Base-by-base conservation (phyloP, 23 red algal genomes). In the Chondrus crispus region DNA sequence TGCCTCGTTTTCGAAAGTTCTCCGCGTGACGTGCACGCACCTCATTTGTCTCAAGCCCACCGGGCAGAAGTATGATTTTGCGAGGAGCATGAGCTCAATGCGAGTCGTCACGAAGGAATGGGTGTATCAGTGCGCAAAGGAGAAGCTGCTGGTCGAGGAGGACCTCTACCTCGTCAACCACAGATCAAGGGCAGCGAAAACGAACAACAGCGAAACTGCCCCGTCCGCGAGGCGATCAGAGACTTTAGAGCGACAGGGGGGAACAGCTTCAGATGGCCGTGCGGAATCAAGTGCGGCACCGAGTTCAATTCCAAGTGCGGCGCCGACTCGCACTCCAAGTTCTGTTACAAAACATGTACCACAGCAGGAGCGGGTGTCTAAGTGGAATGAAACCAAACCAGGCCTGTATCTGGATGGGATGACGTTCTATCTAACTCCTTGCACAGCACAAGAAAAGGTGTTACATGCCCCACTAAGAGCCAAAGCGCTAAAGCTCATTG, bases 51-150 rank as follows among this genome's bases (percentile, higher is more conserved):
- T 28, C 38, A 24, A 63, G 46, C 52, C 90, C 5, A 54, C 54
- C 3, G 90, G 90, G 40, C 18, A 80, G 35, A 93, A 93, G 51
- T 93, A 82, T 64, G 62, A 93, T 16, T 93, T 85, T 62, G 90
- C 90, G 9, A 48, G 32, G 47, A 51, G 53, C 26, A 43, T 54
- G 45, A 28, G 62, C 22, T 28, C 54, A 16, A 88, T 88, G 38
- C 53, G 43, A 39, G 39, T 72, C 30, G 84, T 88, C 38, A 36
- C 33, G 5, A 38, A 33, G 32, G 48, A 58, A 53, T 88, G 84
- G 84, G 26, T 88, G 16, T 20, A 74, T 29, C 28, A 54, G 33
- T 88, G 84, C 24, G n/a, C 47, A 2, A 39, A 72, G 62, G 48
- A 62, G 35, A 54, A 54, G 48, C 26, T 54, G 68, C 43, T 88